Percentiles rank a stretch among this genome's conserved stretches.
Conservation (phyloP, 2,329 filamentous ascomycete species). For the Colletotrichum sp. region DNA sequence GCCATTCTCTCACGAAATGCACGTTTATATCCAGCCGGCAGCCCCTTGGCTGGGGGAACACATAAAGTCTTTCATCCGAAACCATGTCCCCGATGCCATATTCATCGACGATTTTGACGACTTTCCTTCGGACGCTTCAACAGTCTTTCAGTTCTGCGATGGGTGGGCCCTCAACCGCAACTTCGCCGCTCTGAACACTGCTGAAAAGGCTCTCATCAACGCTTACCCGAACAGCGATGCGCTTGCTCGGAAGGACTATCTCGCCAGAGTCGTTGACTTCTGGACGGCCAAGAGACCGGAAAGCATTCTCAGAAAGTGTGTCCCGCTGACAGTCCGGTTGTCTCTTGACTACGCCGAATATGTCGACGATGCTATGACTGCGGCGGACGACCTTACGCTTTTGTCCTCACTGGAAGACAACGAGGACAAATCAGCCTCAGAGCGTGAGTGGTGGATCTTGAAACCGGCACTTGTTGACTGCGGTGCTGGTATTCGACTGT, state of each 20-base stretch:
- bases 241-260: conserved; percentile 40
- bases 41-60: conserved; percentile 36
- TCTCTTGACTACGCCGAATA: conserved; percentile 43
- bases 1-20: conserved; percentile 18
- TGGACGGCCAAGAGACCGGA: conserved; percentile 40
- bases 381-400: conserved; percentile 39
- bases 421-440: conserved; percentile 25
- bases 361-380: conserved; percentile 40
- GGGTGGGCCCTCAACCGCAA: conserved; percentile 38
- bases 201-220: conserved; percentile 36
- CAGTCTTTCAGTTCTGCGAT: conserved; percentile 37
- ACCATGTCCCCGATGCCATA: conserved; percentile 30
- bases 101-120: conserved; percentile 32
- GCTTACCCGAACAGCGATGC: conserved; percentile 45
- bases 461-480: conserved; percentile 44
- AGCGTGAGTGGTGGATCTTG: conserved; percentile 45
- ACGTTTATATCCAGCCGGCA: conserved; percentile 29
- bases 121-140: conserved; percentile 27
- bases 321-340: conserved; percentile 36
- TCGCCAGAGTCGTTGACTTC: conserved; percentile 37
- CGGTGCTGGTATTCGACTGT: conserved; percentile 43
- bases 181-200: conserved; percentile 35
- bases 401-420: conserved; percentile 40
- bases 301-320: conserved; percentile 33
- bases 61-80: conserved; percentile 32